These are phyloP conservation scores for Rhizopogon sp. DNA, from an alignment of 768 basidiomycete species.

Conservation along the genomic window DNA sequence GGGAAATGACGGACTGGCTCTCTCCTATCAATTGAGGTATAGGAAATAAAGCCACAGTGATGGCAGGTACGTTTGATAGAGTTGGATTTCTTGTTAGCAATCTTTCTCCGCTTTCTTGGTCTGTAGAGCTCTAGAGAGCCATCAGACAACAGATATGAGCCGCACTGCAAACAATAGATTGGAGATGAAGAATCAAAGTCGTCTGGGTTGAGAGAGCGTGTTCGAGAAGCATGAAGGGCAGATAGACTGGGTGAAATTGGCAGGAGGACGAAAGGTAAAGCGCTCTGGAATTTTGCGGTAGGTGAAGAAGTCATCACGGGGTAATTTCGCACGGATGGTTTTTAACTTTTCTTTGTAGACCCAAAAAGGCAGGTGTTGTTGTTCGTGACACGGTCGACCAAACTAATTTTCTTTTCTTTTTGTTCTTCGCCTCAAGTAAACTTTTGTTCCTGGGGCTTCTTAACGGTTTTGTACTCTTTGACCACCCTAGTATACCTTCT, in stretches of 20 bases:
- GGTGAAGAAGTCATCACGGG: conserved; percentile 8
- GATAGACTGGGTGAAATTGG: conserved; percentile 53
- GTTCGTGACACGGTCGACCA: conserved; percentile 12
- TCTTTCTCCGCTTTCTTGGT: conserved; percentile 20
- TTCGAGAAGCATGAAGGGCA: conserved; percentile 52
- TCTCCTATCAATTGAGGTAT: background rate
- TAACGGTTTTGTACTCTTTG: conserved; percentile 7
- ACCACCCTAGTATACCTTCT: background rate
- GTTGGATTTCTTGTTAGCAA: conserved; percentile 5
- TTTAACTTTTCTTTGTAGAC: conserved; percentile 14
- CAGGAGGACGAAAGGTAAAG: conserved; percentile 45
- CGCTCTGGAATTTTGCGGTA: conserved; percentile 41
- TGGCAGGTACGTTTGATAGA: conserved; percentile 13
- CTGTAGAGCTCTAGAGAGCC: conserved; percentile 32
- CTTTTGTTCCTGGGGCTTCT: conserved; percentile 17
- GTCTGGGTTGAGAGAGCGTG: conserved; percentile 25
- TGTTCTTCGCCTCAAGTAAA: background rate
- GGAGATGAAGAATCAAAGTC: conserved; percentile 13
- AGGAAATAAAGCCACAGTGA: conserved; percentile 13
- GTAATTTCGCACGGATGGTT: conserved; percentile 4
- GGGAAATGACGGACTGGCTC: background rate
- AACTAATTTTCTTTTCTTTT: conserved; percentile 10
- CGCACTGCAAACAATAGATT: conserved; percentile 50
- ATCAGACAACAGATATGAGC: conserved; percentile 40
- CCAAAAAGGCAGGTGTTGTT: conserved; percentile 20